phyloP scores from a whole-genome alignment of 495 filamentous ascomycete species.

The Podospora fimiseda region DNA sequence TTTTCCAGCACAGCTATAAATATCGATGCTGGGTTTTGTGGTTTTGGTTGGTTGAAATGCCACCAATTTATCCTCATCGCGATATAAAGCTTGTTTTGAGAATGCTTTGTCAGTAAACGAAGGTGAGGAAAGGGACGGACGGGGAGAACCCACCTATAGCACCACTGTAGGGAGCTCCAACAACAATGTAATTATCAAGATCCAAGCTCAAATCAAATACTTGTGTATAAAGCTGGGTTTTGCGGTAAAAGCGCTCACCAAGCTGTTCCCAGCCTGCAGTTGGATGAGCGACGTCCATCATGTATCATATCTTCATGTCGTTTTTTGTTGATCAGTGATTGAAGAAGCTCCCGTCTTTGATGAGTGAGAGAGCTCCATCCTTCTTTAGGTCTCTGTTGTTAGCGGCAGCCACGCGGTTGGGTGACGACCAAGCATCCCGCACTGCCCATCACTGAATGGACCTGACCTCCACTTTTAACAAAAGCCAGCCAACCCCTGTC shows the following conservation, averaged over 20 bases:
- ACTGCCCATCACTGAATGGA: neutral
- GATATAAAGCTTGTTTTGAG: slow-evolving; percentile 64
- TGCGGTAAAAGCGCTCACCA: slow-evolving; percentile 89
- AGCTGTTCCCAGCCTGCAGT: slow-evolving; percentile 91
- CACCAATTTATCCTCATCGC: slow-evolving; percentile 79
- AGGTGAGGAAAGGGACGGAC: slow-evolving; percentile 1
- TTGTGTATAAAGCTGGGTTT: slow-evolving; percentile 82
- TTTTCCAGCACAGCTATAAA: slow-evolving; percentile 89
- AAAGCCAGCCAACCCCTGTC: too few species aligned
- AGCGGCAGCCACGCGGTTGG: neutral
- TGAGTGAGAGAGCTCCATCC: neutral
- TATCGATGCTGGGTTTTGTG: slow-evolving; percentile 78
- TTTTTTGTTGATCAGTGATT: neutral
- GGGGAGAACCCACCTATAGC: slow-evolving; percentile 64
- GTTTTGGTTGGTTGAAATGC: slow-evolving; percentile 64
- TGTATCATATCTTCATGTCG: slow-evolving; percentile 34
- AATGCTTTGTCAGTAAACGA: too few species aligned
- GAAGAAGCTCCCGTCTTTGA: too few species aligned
- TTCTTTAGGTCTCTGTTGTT: too few species aligned
- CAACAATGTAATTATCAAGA: slow-evolving; percentile 88
- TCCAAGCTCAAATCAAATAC: slow-evolving; percentile 90
- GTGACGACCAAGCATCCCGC: neutral
- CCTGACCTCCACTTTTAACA: too few species aligned
- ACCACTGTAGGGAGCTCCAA: slow-evolving; percentile 89
- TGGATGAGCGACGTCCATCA: slow-evolving; percentile 53